Conservation (phyloP, 768 basidiomycete genomes). For the Pulveroboletus sp. region DNA sequence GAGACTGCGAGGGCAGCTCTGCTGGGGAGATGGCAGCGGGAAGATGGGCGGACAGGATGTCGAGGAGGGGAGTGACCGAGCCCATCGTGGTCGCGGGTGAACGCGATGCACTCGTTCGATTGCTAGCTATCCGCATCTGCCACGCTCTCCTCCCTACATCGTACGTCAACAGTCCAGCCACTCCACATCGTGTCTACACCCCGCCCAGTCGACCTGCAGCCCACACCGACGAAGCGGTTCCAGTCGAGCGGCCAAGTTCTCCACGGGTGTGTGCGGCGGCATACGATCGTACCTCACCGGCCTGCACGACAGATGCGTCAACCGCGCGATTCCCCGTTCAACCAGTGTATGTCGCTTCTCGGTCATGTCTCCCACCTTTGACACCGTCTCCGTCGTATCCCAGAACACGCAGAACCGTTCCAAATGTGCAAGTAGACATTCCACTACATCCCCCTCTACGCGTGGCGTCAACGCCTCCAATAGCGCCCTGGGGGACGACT, state of each 20-base stretch:
- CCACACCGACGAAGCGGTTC: conserved; percentile 18
- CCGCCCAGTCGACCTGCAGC: conserved; percentile 20
- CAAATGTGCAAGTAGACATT: conserved; percentile 17
- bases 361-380: conserved; percentile 23
- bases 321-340: conserved; percentile 7
- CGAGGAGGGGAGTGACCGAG: conserved; percentile 24
- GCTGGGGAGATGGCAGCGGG: conserved; percentile 9
- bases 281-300: conserved; percentile 19
- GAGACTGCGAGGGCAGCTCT: conserved; percentile 6
- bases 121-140: too few relatives aligned
- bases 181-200: conserved; percentile 13
- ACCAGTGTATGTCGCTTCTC: conserved; percentile 18
- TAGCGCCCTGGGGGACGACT: conserved; percentile 13
- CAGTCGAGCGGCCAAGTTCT: conserved; percentile 17
- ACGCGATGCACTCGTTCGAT: too few relatives aligned
- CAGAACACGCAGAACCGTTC: conserved; percentile 20
- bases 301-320: conserved; percentile 21
- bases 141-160: too few relatives aligned
- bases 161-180: too few relatives aligned
- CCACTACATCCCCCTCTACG: background rate
- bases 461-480: conserved; percentile 23
- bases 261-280: conserved; percentile 8
- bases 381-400: conserved; percentile 24
- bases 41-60: conserved; percentile 18
- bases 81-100: conserved; percentile 1